phyloP scores from a whole-genome alignment of 306 rosid genomes.

The Lotus japonicus region DNA sequence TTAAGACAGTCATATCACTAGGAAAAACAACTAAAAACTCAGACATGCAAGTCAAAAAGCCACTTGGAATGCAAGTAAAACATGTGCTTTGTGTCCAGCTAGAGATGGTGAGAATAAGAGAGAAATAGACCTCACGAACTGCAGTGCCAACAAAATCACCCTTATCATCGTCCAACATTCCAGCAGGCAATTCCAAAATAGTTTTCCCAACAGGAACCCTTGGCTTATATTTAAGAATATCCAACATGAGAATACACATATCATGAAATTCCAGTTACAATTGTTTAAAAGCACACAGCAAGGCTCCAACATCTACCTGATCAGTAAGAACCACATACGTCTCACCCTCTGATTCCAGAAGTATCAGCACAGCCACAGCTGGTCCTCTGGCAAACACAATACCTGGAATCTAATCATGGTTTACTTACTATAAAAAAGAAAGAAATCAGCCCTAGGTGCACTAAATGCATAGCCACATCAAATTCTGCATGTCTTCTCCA shows the following conservation, averaged over 20 bases:
- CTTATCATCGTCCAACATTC: slow-evolving; percentile 80
- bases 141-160: slow-evolving; percentile 92
- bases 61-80: neutral
- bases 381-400: slow-evolving; percentile 96
- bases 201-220: slow-evolving; percentile 82
- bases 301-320: slow-evolving; percentile 48
- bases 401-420: slow-evolving; percentile 76
- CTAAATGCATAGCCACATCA: no score
- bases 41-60: neutral
- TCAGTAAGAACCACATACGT: slow-evolving; percentile 86
- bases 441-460: slow-evolving; percentile 22
- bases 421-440: slow-evolving; percentile 33
- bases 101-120: neutral
- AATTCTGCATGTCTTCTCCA: no score
- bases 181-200: slow-evolving; percentile 92
- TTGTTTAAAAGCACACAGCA: neutral
- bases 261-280: neutral
- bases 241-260: slow-evolving; percentile 15
- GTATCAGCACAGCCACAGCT: slow-evolving; percentile 79
- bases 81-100: neutral
- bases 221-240: slow-evolving; percentile 46
- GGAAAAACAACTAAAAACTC: neutral
- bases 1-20: neutral
- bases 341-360: slow-evolving; percentile 72
- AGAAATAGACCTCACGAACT: slow-evolving; percentile 67